Evolutionary conservation across 148 eudicot genomes (phyloP).

Genomic region (Vaccinium darrowii): DNA sequence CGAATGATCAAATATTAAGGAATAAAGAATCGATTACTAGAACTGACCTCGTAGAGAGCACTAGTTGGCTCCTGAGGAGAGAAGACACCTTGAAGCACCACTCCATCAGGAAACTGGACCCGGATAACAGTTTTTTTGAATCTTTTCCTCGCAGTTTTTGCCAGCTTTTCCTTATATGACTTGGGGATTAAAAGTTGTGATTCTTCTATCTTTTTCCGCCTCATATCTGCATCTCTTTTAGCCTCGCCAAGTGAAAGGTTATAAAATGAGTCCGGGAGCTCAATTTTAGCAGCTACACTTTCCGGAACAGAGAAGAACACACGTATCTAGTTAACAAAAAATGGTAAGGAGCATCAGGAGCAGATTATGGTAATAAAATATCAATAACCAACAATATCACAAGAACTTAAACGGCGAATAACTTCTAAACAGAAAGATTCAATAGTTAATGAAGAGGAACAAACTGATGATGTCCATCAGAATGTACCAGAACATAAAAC

Average conservation of each 20-base stretch:
- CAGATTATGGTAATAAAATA: conserved; percentile 1
- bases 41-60: conserved; percentile 64
- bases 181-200: conserved; percentile 88
- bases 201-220: conserved; percentile 76
- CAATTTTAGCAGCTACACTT: conserved; percentile 78
- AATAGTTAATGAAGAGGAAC: not conserved
- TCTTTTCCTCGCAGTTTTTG: conserved; percentile 72
- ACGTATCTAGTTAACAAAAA: conserved; percentile 34
- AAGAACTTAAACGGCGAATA: not conserved
- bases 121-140: conserved; percentile 65
- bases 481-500: not conserved
- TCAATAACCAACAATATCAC: not conserved
- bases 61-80: conserved; percentile 72
- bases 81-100: conserved; percentile 91
- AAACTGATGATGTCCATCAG: not conserved
- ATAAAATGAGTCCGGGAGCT: conserved; percentile 85
- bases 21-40: not conserved
- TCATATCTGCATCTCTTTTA: conserved; percentile 79
- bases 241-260: conserved; percentile 69
- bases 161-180: conserved; percentile 85
- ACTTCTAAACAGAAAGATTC: not conserved
- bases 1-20: not conserved
- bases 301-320: conserved; percentile 91
- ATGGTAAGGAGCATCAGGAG: not conserved
- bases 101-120: conserved; percentile 93